Base-by-base conservation (phyloP, 495 filamentous ascomycete genomes). In the Podospora conica region DNA sequence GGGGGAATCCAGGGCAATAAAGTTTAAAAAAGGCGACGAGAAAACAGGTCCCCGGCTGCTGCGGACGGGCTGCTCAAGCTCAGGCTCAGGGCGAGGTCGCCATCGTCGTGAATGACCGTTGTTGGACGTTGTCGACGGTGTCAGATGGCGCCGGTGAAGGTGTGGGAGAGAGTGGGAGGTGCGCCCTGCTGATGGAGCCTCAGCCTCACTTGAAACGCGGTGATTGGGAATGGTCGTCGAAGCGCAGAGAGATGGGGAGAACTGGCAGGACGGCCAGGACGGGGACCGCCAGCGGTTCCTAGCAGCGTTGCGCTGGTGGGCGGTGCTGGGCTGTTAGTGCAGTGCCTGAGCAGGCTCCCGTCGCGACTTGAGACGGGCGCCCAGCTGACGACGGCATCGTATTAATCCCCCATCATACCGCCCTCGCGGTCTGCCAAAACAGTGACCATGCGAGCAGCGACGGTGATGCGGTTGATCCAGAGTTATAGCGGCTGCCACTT, bases 101-200 rank as follows among this genome's bases (percentile, higher is more conserved):
- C 69, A 70, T 71, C 48, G 53, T 68, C 57, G 65, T 65, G 68
- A 65, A 72, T 73, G 71, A 75, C 70, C 72, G 65, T 55, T 69
- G 65, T 55, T 69, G 61, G 40, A 64, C 70, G 68, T 48, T 69
- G 61, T 63, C 68, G 67, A 66, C 58, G 64, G 55, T 66, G 76
- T 78, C 76, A 78, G 76, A 78, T 77, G 76, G 60, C 74, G 28
- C 62, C 63, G 68, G 70, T 70, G 66, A 71, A 66, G 64, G 63
- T 23, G 68, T 63, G 69, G 48, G 65, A 69, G 62, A 65, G 54
- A 60, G 40, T 48, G 40, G 58, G 58, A 67, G 65, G 65, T 55
- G 69, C 64, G 72, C 69, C 76, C 73, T 72, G 75, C 71, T 74
- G 72, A 73, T 75, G 70, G 70, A 40, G 67, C 64, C 68, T 72